Percentiles rank a stretch among this genome's conserved stretches.
Evolutionary conservation across 108 stramenopile species (phyloP).

Genomic region (Cyclotella cryptica): DNA sequence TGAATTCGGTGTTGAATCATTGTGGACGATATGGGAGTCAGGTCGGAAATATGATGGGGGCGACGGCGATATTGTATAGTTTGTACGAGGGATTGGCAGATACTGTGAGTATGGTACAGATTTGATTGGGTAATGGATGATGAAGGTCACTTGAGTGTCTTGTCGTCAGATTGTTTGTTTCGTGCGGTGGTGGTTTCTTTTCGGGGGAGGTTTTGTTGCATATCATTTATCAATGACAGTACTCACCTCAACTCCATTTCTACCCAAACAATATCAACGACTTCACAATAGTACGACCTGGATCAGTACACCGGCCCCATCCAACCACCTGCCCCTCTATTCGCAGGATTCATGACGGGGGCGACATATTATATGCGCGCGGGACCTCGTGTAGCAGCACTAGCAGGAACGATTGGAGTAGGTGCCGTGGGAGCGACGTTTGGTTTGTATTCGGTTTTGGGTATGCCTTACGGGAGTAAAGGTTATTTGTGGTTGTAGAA

Average conservation of each 20-base stretch:
- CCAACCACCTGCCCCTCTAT: constrained; percentile 66
- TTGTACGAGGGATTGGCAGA: constrained; percentile 82
- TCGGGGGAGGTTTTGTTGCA: no score
- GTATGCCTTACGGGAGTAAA: constrained; percentile 74
- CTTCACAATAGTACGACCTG: constrained; percentile 55
- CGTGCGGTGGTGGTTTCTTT: constrained; percentile 6
- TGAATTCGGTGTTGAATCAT: constrained; percentile 89
- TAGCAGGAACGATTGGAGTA: constrained; percentile 81
- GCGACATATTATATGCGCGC: constrained; percentile 83
- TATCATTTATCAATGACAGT: background rate
- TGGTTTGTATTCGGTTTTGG: constrained; percentile 68
- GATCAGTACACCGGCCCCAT: constrained; percentile 75
- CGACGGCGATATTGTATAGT: constrained; percentile 81
- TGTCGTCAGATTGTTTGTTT: constrained; percentile 5
- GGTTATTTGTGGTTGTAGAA: constrained; percentile 77
- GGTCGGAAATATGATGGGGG: constrained; percentile 81
- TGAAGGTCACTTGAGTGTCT: constrained; percentile 1
- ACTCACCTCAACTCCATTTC: background rate
- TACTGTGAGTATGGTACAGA: constrained; percentile 58
- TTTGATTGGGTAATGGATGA: background rate
- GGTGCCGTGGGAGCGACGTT: constrained; percentile 84
- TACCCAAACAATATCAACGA: background rate
- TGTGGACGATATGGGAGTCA: constrained; percentile 80
- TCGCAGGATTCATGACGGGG: constrained; percentile 80
- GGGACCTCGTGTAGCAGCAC: constrained; percentile 79